These are phyloP conservation scores for Acorus calamus DNA, from an alignment of 106 monocot species.

Conservation along the genomic window DNA sequence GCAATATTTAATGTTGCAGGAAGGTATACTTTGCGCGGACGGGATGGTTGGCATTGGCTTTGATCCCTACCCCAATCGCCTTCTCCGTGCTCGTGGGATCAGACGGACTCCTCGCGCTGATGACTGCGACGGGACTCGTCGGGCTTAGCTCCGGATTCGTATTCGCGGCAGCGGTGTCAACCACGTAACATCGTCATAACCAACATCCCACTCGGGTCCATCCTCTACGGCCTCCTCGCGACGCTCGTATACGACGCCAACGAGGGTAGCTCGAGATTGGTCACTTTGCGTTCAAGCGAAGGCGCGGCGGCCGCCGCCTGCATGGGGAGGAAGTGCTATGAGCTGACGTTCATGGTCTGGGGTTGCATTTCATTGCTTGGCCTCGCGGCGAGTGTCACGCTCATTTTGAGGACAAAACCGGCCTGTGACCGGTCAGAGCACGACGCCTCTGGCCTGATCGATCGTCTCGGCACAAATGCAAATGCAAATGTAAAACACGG, in stretches of 20 bases:
- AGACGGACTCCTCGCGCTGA: slow-evolving; percentile 12
- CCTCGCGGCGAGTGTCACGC: slow-evolving; percentile 22
- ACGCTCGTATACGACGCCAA: slow-evolving; percentile 61
- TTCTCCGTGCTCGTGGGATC: slow-evolving; percentile 47
- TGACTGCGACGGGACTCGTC: slow-evolving; percentile 49
- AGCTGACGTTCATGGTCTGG: slow-evolving; percentile 51
- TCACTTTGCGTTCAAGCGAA: not conserved
- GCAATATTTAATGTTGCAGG: slow-evolving; percentile 10
- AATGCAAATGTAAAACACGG: no score
- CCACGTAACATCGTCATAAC: slow-evolving; percentile 86
- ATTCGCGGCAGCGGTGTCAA: slow-evolving; percentile 61
- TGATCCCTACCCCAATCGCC: slow-evolving; percentile 52
- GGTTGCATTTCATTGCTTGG: slow-evolving; percentile 44
- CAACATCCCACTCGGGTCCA: slow-evolving; percentile 76
- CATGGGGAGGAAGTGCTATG: slow-evolving; percentile 68
- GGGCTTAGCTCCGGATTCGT: slow-evolving; percentile 87
- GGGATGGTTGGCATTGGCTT: slow-evolving; percentile 57
- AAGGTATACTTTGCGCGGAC: slow-evolving; percentile 58
- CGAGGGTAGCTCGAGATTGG: slow-evolving; percentile 10
- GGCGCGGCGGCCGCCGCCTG: slow-evolving; percentile 43
- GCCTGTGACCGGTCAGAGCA: slow-evolving; percentile 28
- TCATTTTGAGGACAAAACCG: slow-evolving; percentile 47
- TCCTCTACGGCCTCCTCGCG: slow-evolving; percentile 73
- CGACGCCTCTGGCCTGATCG: no score
- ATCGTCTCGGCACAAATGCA: no score